A percentile compares a stretch with the other conserved stretches of the same genome.
Conservation (phyloP, 495 filamentous ascomycete species). For the Penicillium arizonense region DNA sequence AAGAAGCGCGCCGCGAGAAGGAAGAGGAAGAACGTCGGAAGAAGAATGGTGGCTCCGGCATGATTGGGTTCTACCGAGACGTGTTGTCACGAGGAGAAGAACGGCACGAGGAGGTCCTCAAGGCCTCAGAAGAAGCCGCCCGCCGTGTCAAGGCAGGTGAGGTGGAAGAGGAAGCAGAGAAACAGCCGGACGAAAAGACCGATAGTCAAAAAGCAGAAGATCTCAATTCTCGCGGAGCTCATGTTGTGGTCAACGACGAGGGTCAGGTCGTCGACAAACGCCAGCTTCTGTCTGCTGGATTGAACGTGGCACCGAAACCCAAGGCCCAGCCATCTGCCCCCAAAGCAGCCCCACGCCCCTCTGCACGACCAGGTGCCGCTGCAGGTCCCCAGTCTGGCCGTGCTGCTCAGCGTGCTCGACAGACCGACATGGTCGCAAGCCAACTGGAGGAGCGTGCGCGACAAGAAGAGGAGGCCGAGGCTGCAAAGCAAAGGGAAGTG, state of each 20-base stretch:
- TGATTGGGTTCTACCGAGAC: conserved; percentile 84
- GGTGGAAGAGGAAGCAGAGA: conserved; percentile 21
- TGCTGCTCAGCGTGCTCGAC: conserved; percentile 67
- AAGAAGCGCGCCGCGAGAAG: conserved; percentile 70
- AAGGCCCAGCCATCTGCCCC: conserved; percentile 38
- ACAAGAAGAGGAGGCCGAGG: conserved; percentile 73
- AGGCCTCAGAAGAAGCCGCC: conserved; percentile 67
- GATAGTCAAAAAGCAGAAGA: conserved; percentile 72
- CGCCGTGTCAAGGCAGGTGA: conserved; percentile 49
- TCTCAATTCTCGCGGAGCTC: conserved; percentile 65
- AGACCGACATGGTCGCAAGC: conserved; percentile 79
- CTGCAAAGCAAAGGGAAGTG: conserved; percentile 60
- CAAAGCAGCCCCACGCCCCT: conserved; percentile 29
- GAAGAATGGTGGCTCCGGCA: conserved; percentile 64
- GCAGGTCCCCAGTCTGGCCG: conserved; percentile 43
- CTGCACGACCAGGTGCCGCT: conserved; percentile 28
- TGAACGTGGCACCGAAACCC: conserved; percentile 73
- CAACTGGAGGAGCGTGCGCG: conserved; percentile 70
- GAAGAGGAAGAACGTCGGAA: conserved; percentile 60
- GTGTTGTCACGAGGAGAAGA: conserved; percentile 76
- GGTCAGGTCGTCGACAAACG: conserved; percentile 93
- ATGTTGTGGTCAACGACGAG: conserved; percentile 83
- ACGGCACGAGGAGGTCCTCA: conserved; percentile 66
- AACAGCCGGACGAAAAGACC: conserved; percentile 56
- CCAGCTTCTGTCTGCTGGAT: conserved; percentile 79